A percentile compares a stretch with the other conserved stretches of the same genome.
These are phyloP conservation scores for Phalaenopsis equestris DNA, from an alignment of 106 monocot genomes.

Conservation along the genomic window DNA sequence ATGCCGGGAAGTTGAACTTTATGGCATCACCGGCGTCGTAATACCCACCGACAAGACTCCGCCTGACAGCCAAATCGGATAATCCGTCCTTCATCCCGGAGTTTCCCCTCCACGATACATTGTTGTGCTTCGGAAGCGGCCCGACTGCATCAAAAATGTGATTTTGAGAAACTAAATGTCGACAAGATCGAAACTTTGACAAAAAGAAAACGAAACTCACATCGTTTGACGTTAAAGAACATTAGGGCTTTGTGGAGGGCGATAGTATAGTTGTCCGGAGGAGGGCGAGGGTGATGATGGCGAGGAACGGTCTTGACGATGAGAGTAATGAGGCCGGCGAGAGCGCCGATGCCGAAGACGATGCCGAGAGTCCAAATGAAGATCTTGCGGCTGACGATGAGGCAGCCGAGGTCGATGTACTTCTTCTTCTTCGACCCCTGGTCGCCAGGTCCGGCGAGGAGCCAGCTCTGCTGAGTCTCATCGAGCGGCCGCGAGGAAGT, in stretches of 20 bases:
- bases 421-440: slow-evolving; percentile 81
- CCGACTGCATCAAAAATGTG: slow-evolving; percentile 49
- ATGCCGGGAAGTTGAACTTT: slow-evolving; percentile 84
- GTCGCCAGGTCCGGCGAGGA: slow-evolving; percentile 86
- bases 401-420: slow-evolving; percentile 90
- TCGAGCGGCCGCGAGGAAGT: slow-evolving; percentile 48
- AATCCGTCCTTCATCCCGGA: slow-evolving; percentile 89
- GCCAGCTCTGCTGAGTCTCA: slow-evolving; percentile 99
- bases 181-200: too few relatives aligned
- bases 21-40: slow-evolving; percentile 88
- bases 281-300: slow-evolving; percentile 55
- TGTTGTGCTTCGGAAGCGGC: slow-evolving; percentile 69
- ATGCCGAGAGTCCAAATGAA: slow-evolving; percentile 61
- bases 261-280: slow-evolving; percentile 80
- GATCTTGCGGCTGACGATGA: slow-evolving; percentile 75
- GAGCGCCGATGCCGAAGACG: slow-evolving; percentile 36
- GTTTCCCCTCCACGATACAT: slow-evolving; percentile 80
- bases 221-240: slow-evolving; percentile 98
- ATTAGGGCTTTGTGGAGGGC: slow-evolving; percentile 93
- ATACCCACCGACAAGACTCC: slow-evolving; percentile 66
- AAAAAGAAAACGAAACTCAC: slow-evolving; percentile 6
- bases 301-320: slow-evolving; percentile 56
- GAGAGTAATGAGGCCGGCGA: slow-evolving; percentile 55
- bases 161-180: not conserved
- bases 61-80: slow-evolving; percentile 33